Percentiles rank a stretch among this genome's conserved stretches.
phyloP scores from a whole-genome alignment of 1,139 yeast species.

The Debaryomycetaceae sp. region DNA sequence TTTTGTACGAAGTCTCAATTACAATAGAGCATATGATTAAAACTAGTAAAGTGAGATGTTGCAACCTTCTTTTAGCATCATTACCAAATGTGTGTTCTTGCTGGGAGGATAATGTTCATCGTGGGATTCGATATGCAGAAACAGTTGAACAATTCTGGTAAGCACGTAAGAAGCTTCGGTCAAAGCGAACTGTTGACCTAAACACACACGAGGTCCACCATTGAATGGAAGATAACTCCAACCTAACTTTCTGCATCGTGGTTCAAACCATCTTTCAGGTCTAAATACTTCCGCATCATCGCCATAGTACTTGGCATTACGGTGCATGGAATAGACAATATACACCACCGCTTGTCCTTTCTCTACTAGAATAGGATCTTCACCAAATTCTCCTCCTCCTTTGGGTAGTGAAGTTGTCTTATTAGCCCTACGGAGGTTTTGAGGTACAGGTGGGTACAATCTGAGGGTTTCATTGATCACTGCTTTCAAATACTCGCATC shows the following conservation, averaged over 20 bases:
- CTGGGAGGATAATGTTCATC: slow-evolving; percentile 26
- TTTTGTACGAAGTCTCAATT: too few relatives aligned
- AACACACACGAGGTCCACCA: slow-evolving; percentile 59
- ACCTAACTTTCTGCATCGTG: slow-evolving; percentile 22
- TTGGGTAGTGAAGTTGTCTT: slow-evolving; percentile 48
- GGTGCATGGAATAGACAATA: slow-evolving; percentile 41
- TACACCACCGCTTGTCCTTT: slow-evolving; percentile 42
- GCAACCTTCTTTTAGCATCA: neutral
- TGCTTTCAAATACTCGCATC: slow-evolving; percentile 45
- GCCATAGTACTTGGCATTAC: slow-evolving; percentile 40
- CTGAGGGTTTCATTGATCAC: slow-evolving; percentile 51
- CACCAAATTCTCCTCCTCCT: slow-evolving; percentile 51
- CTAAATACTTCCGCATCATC: slow-evolving; percentile 40
- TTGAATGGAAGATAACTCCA: slow-evolving; percentile 57
- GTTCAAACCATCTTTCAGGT: slow-evolving; percentile 50
- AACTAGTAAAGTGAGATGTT: neutral
- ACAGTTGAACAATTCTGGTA: slow-evolving; percentile 38
- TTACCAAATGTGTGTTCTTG: neutral
- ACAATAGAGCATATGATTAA: too few relatives aligned
- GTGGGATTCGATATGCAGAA: slow-evolving; percentile 10
- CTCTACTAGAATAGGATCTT: slow-evolving; percentile 40
- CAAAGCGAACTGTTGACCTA: slow-evolving; percentile 58
- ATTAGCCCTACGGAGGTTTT: slow-evolving; percentile 41
- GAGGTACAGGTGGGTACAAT: slow-evolving; percentile 53
- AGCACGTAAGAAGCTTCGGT: slow-evolving; percentile 51